Percentiles rank a stretch among this genome's conserved stretches.
Conservation (phyloP, 257 asterid genomes). For the Craterostigma plantagineum region DNA sequence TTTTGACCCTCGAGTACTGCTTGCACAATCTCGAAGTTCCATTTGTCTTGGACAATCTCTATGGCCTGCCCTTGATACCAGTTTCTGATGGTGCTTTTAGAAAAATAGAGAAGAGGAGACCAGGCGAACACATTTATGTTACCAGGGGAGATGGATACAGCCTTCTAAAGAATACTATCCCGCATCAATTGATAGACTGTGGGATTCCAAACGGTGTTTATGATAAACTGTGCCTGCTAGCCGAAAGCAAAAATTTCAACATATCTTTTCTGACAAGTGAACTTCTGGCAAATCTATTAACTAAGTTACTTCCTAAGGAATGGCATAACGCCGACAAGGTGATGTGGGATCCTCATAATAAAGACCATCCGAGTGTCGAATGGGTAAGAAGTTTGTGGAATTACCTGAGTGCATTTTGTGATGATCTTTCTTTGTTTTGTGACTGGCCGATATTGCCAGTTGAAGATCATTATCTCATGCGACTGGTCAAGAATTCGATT, state of each 20-base stretch:
- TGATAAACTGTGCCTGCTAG: constrained; percentile 48
- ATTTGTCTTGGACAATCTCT: constrained; percentile 36
- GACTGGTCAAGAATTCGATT: constrained; percentile 65
- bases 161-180: constrained; percentile 67
- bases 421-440: constrained; percentile 68
- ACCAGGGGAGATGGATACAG: constrained; percentile 65
- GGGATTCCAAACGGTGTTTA: constrained; percentile 43
- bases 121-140: constrained; percentile 56
- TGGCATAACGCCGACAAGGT: constrained; percentile 73
- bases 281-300: constrained; percentile 57
- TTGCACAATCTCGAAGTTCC: constrained; percentile 61
- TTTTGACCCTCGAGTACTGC: constrained; percentile 85
- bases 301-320: constrained; percentile 59
- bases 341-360: constrained; percentile 54
- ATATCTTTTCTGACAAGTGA: constrained; percentile 52
- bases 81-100: constrained; percentile 65
- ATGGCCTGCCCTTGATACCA: constrained; percentile 77
- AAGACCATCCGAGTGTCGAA: constrained; percentile 63
- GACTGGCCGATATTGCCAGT: constrained; percentile 96
- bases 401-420: constrained; percentile 62
- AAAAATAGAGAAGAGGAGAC: constrained; percentile 59
- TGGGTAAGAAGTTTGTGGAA: constrained; percentile 77
- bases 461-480: constrained; percentile 45
- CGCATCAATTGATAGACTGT: constrained; percentile 60
- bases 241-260: constrained; percentile 55